Base-by-base conservation (phyloP, 2,329 filamentous ascomycete species). In the Colletotrichum spaethianum region DNA sequence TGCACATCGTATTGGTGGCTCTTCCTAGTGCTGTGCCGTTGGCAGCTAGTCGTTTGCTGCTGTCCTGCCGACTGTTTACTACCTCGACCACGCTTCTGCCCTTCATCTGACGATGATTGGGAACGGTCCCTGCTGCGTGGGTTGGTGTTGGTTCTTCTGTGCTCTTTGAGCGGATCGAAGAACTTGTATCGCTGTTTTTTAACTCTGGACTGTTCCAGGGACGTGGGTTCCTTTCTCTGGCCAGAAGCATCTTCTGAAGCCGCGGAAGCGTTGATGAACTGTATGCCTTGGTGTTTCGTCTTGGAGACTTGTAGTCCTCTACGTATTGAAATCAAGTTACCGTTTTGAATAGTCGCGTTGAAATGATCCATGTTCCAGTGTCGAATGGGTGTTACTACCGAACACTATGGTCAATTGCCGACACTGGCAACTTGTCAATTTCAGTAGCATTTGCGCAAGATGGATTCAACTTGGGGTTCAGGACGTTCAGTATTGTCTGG, bases 231-330 rank as follows among this genome's bases (percentile, higher is more conserved):
- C n/a, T n/a, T 60, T 46, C 12, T n/a, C 26, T 48, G 48, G 50
- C 14, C 48, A 20, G 59, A 42, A 20, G 26, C 50, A 9, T 42
- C 62, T 48, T 36, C 66, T 18, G 75, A 52, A 12, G 74, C 64
- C 14, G 73, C 70, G 26, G 75, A 75, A n/a, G 80, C 72, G 73
- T 84, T 83, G 67, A 83, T 82, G 67, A 84, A 84, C 5, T 80
- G 82, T 28, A 78, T 77, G 40, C 82, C 82, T 67, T 82, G 79
- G 73, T 83, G 80, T 73, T 81, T 83, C 65, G 82, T 79, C 73
- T 82, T 82, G 28, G 82, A 82, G 16, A 84, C 81, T 72, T 82
- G 81, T 55, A 84, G 76, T 11, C 83, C 83, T 40, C 81, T 78
- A 33, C 81, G 77, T 0, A 81, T 83, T 44, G 81, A 80, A 61